A percentile compares a stretch with the other conserved stretches of the same genome.
Evolutionary conservation across 2,329 filamentous ascomycete genomes (phyloP).

Genomic region (Fonsecaea pedrosoi): DNA sequence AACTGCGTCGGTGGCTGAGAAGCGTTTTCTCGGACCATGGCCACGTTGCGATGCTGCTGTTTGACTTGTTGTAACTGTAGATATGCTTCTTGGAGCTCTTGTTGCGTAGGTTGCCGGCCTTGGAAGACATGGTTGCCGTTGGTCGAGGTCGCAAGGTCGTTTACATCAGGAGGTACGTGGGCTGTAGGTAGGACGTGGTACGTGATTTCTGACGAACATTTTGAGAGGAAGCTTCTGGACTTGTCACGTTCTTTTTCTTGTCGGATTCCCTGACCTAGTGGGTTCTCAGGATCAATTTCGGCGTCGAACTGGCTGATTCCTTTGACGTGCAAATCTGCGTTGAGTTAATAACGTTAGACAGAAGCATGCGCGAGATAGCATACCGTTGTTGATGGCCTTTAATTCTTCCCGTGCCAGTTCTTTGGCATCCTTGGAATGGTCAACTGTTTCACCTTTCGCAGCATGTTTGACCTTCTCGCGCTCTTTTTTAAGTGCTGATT

Average conservation of each 20-base stretch:
- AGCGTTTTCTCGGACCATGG: constrained; percentile 60
- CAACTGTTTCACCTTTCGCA: constrained; percentile 59
- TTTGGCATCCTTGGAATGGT: constrained; percentile 54
- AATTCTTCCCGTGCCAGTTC: constrained; percentile 55
- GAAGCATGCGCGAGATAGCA: constrained; percentile 13
- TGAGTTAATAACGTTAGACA: constrained; percentile 16
- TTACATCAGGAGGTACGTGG: constrained; percentile 63
- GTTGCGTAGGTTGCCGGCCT: constrained; percentile 59
- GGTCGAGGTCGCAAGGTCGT: constrained; percentile 51
- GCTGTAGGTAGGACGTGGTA: constrained; percentile 71
- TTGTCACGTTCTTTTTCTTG: constrained; percentile 67
- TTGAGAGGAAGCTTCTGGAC: constrained; percentile 67
- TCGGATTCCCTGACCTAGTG: constrained; percentile 57
- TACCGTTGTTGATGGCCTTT: constrained; percentile 50
- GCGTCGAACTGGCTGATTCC: constrained; percentile 56
- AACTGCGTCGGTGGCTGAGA: constrained; percentile 65
- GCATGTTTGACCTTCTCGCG: constrained; percentile 69
- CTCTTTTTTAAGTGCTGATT: constrained; percentile 85
- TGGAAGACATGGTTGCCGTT: constrained; percentile 49
- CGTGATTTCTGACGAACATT: constrained; percentile 71
- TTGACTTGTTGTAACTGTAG: constrained; percentile 56
- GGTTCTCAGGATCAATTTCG: constrained; percentile 50
- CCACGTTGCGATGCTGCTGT: constrained; percentile 55
- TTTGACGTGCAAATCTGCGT: constrained; percentile 32
- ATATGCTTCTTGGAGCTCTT: constrained; percentile 66